These are phyloP conservation scores for Fusarium brevicatenulatum DNA, from an alignment of 2,329 filamentous ascomycete species.

Conservation along the genomic window DNA sequence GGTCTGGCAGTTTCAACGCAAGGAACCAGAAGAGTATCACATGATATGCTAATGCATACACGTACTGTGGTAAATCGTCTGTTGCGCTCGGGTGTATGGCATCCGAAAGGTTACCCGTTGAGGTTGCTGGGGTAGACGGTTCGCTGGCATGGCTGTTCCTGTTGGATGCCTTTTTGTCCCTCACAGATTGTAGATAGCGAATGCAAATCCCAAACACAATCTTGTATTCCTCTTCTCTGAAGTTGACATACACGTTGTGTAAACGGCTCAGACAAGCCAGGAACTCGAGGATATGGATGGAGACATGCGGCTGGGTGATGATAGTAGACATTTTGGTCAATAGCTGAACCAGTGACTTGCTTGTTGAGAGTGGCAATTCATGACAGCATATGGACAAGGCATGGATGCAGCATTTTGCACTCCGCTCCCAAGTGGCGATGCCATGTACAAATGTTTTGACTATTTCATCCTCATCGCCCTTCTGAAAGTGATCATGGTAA, in stretches of 20 bases:
- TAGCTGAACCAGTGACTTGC: conserved; percentile 85
- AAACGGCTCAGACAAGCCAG: conserved; percentile 88
- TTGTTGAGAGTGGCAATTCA: conserved; percentile 87
- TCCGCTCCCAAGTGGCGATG: conserved; percentile 84
- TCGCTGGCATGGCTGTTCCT: conserved; percentile 60
- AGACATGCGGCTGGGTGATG: conserved; percentile 91
- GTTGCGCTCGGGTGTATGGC: conserved; percentile 48
- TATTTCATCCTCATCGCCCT: conserved; percentile 88
- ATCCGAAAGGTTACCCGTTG: conserved; percentile 33
- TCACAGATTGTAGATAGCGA: conserved; percentile 88
- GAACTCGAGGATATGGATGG: conserved; percentile 95
- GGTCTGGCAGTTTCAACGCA: conserved; percentile 84
- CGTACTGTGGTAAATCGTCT: conserved; percentile 89
- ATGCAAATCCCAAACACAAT: conserved; percentile 96
- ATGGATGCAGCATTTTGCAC: conserved; percentile 93
- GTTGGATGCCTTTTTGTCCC: conserved; percentile 68
- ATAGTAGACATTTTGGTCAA: conserved; percentile 95
- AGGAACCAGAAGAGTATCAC: conserved; percentile 98
- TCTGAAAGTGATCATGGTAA: conserved; percentile 86
- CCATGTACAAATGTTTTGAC: conserved; percentile 88
- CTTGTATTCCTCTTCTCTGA: conserved; percentile 90
- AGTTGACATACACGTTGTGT: conserved; percentile 85
- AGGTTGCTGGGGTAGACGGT: conserved; percentile 45
- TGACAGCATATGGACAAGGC: conserved; percentile 95
- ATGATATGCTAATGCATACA: conserved; percentile 92